Base-by-base conservation (phyloP, 306 rosid genomes). In the Hippophae rhamnoides region DNA sequence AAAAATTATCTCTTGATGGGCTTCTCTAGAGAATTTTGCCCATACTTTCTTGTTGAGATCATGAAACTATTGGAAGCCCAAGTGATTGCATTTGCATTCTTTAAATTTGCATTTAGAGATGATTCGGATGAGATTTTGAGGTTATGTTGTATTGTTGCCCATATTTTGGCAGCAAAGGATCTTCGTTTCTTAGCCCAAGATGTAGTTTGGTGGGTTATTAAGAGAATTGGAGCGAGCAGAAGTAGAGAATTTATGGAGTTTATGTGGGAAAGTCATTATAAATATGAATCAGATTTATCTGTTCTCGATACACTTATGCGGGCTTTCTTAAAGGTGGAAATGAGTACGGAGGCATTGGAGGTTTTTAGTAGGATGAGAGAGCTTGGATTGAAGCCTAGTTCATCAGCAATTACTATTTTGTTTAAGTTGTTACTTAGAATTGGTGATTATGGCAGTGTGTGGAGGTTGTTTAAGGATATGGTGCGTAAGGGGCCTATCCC, bases 371-470 rank as follows among this genome's bases (percentile, higher is more conserved):
- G 68, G 78, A 87, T 87, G 89, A 72, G 85, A 81, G 72, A 55
- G 52, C 73, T 69, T 45, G 82, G 85, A 42, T 68, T 72, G 65
- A 41, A 13, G 52, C 95, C 93, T 6, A 69, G 77, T 44, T 47
- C 52, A 27, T 80, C 89, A 2, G 76, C 89, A 3, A 41, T 64
- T 13, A 64, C 78, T 3, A 56, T 64, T 67, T 76, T 84, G 61
- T 25, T 82, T 14, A 76, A 58, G 65, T 43, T 82, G 70, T 77
- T 87, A 56, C 79, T 87, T 72, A 78, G 74, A 66, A 53, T 74
- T 70, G 93, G 89, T 63, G 89, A 84, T 66, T 82, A 78, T 76
- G 78, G 82, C 74, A 81, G 81, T 64, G 81, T 87, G 56, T 84
- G 94, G 94, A 84, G 76, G 79, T 62, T 84, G 58, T 77, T 82